A percentile compares a stretch with the other conserved stretches of the same genome.
These are phyloP conservation scores for Viola pubescens DNA, from an alignment of 441 rosid species.

Conservation along the genomic window DNA sequence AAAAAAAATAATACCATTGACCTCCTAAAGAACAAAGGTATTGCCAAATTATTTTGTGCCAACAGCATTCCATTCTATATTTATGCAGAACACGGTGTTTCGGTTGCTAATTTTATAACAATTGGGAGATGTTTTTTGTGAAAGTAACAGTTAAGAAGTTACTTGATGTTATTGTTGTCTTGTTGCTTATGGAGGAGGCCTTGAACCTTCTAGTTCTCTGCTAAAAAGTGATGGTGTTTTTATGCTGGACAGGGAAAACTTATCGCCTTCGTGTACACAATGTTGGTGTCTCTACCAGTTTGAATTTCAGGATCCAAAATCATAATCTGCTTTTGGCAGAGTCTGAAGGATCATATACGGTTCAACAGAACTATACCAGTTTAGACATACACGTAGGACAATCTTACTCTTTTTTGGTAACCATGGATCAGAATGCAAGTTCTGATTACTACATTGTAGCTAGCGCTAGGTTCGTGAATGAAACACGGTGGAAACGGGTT, in stretches of 20 bases:
- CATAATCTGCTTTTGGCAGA: conserved; percentile 85
- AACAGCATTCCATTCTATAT: too few relatives aligned
- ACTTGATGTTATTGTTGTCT: background rate
- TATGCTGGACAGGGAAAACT: conserved; percentile 58
- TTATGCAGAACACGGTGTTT: too few relatives aligned
- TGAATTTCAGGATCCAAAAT: conserved; percentile 87
- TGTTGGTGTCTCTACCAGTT: conserved; percentile 76
- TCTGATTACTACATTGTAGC: conserved; percentile 92
- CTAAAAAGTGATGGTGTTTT: conserved; percentile 9
- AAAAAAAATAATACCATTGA: too few relatives aligned
- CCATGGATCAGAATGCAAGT: conserved; percentile 93
- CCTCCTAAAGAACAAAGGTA: too few relatives aligned
- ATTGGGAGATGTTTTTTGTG: too few relatives aligned
- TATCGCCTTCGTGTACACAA: conserved; percentile 84
- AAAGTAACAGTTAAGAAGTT: too few relatives aligned
- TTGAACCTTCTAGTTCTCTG: background rate
- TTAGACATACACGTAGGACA: conserved; percentile 95
- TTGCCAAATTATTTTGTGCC: too few relatives aligned
- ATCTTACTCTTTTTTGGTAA: conserved; percentile 75
- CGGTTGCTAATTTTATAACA: too few relatives aligned
- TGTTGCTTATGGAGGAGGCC: conserved; percentile 7
- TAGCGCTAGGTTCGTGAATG: conserved; percentile 85
- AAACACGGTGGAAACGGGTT: conserved; percentile 75
- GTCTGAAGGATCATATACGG: conserved; percentile 77
- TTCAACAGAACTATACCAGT: conserved; percentile 86